These are phyloP conservation scores for Pseudogymnoascus sp. DNA, from an alignment of 2,329 filamentous ascomycete species.

Conservation along the genomic window DNA sequence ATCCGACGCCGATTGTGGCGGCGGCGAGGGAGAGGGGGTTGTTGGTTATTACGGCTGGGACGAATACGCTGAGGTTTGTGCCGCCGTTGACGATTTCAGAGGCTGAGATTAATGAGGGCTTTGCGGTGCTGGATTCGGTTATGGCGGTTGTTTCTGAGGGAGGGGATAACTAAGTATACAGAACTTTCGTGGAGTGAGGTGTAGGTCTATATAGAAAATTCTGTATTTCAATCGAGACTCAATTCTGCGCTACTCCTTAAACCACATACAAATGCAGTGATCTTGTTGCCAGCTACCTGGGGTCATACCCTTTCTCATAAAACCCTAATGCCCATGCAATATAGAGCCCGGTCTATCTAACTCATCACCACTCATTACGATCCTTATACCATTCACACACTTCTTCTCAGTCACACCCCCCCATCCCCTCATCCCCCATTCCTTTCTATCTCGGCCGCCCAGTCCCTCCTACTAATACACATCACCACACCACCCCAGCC, in stretches of 20 bases:
- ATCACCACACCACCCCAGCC: neutral
- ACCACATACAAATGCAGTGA: neutral
- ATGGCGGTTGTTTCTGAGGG: slow-evolving; percentile 32
- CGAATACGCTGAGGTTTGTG: slow-evolving; percentile 86
- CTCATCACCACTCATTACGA: slow-evolving; percentile 2
- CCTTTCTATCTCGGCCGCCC: neutral
- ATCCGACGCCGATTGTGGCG: slow-evolving; percentile 68
- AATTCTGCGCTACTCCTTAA: neutral
- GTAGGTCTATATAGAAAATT: neutral
- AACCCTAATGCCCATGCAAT: neutral
- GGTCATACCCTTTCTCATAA: neutral
- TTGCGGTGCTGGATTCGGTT: slow-evolving; percentile 67
- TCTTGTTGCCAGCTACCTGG: neutral
- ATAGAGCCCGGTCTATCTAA: neutral
- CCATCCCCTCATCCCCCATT: neutral
- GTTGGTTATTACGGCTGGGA: slow-evolving; percentile 85
- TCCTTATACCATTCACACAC: neutral
- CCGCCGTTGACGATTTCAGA: slow-evolving; percentile 76
- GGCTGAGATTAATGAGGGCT: slow-evolving; percentile 69
- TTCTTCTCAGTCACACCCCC: neutral
- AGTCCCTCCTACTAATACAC: neutral
- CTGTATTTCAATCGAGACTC: neutral
- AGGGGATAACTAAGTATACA: neutral
- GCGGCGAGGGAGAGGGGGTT: slow-evolving; percentile 82
- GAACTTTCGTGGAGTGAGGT: neutral